These are phyloP conservation scores for Hypoxylon sp. DNA, from an alignment of 2,329 filamentous ascomycete species.

Conservation along the genomic window DNA sequence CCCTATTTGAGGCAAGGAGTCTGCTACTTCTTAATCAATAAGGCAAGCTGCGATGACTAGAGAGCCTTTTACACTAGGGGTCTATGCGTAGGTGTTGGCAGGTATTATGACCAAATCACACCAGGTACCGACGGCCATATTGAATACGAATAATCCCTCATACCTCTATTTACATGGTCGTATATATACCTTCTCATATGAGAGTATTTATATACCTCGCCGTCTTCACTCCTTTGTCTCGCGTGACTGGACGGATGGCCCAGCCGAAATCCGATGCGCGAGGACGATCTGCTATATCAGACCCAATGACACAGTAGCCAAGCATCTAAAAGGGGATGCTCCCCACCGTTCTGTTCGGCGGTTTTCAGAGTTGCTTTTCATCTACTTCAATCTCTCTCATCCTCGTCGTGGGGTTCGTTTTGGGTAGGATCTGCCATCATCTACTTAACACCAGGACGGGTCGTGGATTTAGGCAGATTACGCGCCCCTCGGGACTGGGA, in stretches of 20 bases:
- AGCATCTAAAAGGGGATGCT: conserved; percentile 16
- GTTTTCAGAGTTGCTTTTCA: conserved; percentile 22
- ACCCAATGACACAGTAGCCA: conserved; percentile 19
- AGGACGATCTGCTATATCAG: conserved; percentile 7
- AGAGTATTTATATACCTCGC: neutral
- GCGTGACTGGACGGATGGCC: conserved; percentile 18
- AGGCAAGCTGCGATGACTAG: no score
- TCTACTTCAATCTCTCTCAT: conserved; percentile 20
- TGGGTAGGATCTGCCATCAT: conserved; percentile 26
- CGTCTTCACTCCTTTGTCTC: neutral
- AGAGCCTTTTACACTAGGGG: no score
- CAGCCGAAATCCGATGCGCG: conserved; percentile 30
- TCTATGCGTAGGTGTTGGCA: no score
- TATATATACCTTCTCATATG: neutral
- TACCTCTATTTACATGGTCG: neutral
- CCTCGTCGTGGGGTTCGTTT: conserved; percentile 17
- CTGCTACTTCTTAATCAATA: no score
- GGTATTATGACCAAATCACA: no score
- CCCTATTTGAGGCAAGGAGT: no score
- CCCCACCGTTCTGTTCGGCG: conserved; percentile 27
- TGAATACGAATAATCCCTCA: no score
- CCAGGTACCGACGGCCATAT: no score
- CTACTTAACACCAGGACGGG: conserved; percentile 17
- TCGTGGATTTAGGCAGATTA: conserved; percentile 33
- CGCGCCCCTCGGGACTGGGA: neutral